Evolutionary conservation across 2,329 filamentous ascomycete species (phyloP).

Genomic region (Fusarium sterilihyphosum): DNA sequence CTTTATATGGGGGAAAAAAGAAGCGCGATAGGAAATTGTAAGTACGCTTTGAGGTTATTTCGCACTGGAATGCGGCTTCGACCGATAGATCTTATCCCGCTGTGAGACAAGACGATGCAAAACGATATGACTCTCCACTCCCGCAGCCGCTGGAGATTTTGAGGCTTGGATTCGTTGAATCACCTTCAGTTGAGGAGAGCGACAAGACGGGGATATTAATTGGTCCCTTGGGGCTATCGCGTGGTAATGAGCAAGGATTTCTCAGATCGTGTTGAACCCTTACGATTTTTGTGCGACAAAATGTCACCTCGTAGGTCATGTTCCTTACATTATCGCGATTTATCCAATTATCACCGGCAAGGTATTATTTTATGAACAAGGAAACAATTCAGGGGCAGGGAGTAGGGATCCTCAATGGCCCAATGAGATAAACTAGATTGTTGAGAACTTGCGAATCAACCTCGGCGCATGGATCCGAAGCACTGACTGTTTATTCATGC

Average conservation of each 20-base stretch:
- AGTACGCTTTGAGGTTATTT: constrained; percentile 1
- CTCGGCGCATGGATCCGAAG: constrained; percentile 3
- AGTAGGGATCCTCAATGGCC: not conserved
- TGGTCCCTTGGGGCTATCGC: not conserved
- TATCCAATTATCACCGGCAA: not conserved
- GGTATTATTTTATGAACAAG: not conserved
- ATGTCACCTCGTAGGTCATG: not conserved
- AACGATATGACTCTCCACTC: not conserved
- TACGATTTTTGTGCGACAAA: not conserved
- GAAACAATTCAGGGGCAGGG: constrained; percentile 7
- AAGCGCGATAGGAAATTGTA: not conserved
- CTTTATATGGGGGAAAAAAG: not conserved
- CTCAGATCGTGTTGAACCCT: not conserved
- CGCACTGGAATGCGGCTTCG: constrained; percentile 14
- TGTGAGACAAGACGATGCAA: too few species aligned
- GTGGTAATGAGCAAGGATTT: constrained; percentile 14
- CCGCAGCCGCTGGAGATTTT: not conserved
- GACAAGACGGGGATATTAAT: not conserved
- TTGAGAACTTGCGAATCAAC: not conserved
- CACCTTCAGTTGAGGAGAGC: constrained; percentile 19
- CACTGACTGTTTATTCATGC: not conserved
- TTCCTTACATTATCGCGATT: constrained; percentile 3
- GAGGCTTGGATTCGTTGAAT: constrained; percentile 17
- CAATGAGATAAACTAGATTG: not conserved
- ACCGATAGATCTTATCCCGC: not conserved